Evolutionary conservation across 768 basidiomycete species (phyloP), one percentile per base, ranked within the genome.

Genomic region (Pleurotus salmoneostramineus): DNA sequence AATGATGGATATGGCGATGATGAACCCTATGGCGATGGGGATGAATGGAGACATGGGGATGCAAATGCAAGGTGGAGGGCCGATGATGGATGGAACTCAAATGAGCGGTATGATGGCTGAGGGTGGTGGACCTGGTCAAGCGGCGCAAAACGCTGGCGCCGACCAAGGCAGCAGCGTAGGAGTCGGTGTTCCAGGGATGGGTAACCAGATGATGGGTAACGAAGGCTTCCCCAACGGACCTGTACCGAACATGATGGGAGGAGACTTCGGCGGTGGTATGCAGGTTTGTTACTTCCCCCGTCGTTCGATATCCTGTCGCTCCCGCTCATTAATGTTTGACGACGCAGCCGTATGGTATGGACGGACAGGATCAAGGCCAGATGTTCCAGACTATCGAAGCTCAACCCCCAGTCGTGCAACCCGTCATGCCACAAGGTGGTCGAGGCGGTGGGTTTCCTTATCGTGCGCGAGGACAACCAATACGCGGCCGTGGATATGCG

Each of bases 1-100:
- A 60, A 89, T 92, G 88, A 91, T 91, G 89, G 87, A 85, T 65
- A 92, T 93, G 83, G 75, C 76, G 55, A 79, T 80, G 58, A 83
- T 85, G 76, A 55, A 46, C 14, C 44, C 44, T 11, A 56, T 56
- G 56, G 57, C 56, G 42, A 83, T 85, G 77, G 82, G 78, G 35
- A 83, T 87, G 83, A 82, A 80, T 61, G 81, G 83, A 40, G 85
- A 87, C 63, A 83, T 89, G 83, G 76, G 78, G 32, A 82, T 85
- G 81, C 56, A 50, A 36, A 60, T 60, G 61, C 55, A 56, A 44
- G 34, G 49, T 57, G 78, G 75, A 27, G 78, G 75, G 72, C 76
- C 43, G 11, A 82, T 83, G 80, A 84, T 85, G 81, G 82, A 81
- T 56, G 59, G 60, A 56, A 27, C 57, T 58, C 56, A 59, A 61